These are phyloP conservation scores for Agastache rugosa DNA, from an alignment of 257 asterid species.

Conservation along the genomic window DNA sequence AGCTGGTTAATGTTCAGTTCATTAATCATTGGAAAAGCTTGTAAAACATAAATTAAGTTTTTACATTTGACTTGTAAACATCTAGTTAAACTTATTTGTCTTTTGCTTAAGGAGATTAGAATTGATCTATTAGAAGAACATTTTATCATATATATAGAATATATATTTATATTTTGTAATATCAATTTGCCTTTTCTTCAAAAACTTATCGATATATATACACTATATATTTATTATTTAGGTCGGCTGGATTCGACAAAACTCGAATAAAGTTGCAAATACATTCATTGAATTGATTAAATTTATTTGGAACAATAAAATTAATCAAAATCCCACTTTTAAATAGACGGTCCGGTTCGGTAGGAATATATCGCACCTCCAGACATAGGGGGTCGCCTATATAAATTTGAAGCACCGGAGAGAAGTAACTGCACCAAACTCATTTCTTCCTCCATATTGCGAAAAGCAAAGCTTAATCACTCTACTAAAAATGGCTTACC, in stretches of 20 bases:
- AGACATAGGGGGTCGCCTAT: neutral
- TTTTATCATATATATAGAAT: no score
- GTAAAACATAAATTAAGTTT: no score
- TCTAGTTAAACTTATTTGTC: neutral
- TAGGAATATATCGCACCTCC: neutral
- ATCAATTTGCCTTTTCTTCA: neutral
- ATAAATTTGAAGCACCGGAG: constrained; percentile 10
- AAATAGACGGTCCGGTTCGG: neutral
- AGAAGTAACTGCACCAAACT: neutral
- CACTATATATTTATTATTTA: no score
- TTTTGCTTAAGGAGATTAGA: neutral
- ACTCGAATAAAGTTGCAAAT: neutral
- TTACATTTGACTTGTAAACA: neutral
- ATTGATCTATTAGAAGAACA: no score
- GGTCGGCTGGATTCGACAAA: neutral
- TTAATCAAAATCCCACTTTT: neutral
- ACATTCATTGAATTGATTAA: neutral
- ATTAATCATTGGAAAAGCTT: neutral
- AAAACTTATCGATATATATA: neutral
- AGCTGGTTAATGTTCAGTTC: neutral
- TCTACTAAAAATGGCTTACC: constrained; percentile 43
- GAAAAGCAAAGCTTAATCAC: neutral
- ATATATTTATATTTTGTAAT: no score
- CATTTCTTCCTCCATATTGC: no score
- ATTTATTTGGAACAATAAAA: neutral